Evolutionary conservation across 2,329 filamentous ascomycete species (phyloP), one percentile per base, ranked within the genome.

Genomic region (Fusarium pseudoanthophilum): DNA sequence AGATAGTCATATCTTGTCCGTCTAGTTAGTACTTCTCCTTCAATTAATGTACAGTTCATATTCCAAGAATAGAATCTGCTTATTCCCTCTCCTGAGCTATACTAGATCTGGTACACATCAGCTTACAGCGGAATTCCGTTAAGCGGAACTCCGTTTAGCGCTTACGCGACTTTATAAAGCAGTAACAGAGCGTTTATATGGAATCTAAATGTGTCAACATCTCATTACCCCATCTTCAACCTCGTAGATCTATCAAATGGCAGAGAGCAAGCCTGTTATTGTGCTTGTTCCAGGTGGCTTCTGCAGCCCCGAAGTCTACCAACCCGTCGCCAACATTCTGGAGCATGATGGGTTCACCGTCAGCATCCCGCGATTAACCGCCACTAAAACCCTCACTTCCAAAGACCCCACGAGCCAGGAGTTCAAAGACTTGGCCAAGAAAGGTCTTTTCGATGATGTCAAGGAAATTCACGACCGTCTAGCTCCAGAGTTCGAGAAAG

Each of bases 161-260:
- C 34, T 39, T 39, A 37, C 18, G 4, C 11, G 5, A 7, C 14
- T 2, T 7, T 28, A 39, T n/a, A 39, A n/a, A 53, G 11, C 14
- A 8, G 2, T n/a, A 2, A 2, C 10, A 13, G 14, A 0, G 13
- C 24, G 13, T 18, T n/a, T 9, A 3, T 9, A 3, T 1, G 11
- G 7, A 39, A 11, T 39, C 1, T 13, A 21, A 21, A 11, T 21
- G 37, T 13, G 11, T 39, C 37, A 39, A 13, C 11, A 39, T 39
- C 4, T 9, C 20, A 39, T 13, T 10, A 9, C 2, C 24, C 5
- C 7, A 21, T 13, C 4, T 28, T 13, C 10, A 28, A 20, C 2
- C 2, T 9, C 3, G 5, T 4, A 21, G 0, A 13, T 16, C 2
- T 11, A 3, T 2, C 18, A 20, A n/a, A 66, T 66, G 63, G 13